Base-by-base conservation (phyloP, 2,329 filamentous ascomycete species). In the Aspergillus cejpii region DNA sequence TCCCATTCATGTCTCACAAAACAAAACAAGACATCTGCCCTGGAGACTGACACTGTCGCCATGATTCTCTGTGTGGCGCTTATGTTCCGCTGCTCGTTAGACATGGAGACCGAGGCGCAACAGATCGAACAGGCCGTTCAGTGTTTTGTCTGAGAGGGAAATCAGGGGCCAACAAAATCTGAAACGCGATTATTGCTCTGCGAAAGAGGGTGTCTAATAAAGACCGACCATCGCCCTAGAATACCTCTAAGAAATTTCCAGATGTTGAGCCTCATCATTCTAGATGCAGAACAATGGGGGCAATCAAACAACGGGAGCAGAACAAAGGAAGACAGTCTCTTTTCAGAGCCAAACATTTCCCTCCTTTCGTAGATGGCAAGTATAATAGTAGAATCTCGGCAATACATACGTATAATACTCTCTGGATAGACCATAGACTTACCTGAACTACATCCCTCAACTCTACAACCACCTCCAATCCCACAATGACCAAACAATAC, bases 11-110 rank as follows among this genome's bases (percentile, higher is more conserved):
- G 12, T 20, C n/a, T 20, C 37, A n/a, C 37, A 31, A 20, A 5
- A 29, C 29, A 1, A 20, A 27, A 20, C 15, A 3, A 23, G 15
- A 38, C 15, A 15, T n/a, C n/a, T n/a, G n/a, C n/a, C n/a, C n/a
- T n/a, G n/a, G n/a, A 39, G 14, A n/a, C 14, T 39, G 26, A 39
- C 37, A 90, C 90, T 3, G 76, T 95, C 47, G 89, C 88, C 34
- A 91, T 87, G 52, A 86, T 96, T 51, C 79, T 96, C 17, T 94
- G 87, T 2, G 79, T 94, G 8, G 87, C 87, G 58, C 90, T 96
- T 85, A 88, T 96, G 84, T 79, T 95, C 60, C 83, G 86, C 58
- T 96, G 94, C 74, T 94, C 87, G 6, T 77, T 95, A 41, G 80
- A 81, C 58, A 79, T 91, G 58, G 82, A 85, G 27, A 73, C 79